Evolutionary conservation across 176 grass and related monocot genomes (phyloP).

Genomic region (Ananas comosus): DNA sequence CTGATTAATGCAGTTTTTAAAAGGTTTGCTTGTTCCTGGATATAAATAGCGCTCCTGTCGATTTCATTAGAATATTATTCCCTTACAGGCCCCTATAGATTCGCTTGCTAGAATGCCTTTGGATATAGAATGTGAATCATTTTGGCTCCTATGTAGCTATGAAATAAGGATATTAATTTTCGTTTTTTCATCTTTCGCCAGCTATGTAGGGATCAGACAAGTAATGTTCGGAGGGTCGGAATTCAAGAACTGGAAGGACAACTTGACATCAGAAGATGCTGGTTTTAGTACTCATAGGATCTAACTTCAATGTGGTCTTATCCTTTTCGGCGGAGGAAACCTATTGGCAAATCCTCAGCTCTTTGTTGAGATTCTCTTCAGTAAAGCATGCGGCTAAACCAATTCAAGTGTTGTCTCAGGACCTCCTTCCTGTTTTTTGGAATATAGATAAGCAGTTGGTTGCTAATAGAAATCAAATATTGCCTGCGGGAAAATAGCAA

Average conservation of each 20-base stretch:
- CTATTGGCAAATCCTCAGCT: neutral
- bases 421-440: neutral
- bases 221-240: slow-evolving; percentile 65
- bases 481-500: too few relatives aligned
- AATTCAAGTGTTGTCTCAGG: neutral
- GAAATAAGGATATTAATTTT: slow-evolving; percentile 22
- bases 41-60: neutral
- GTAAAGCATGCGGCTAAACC: neutral
- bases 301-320: slow-evolving; percentile 11
- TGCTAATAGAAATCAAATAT: too few relatives aligned
- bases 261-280: slow-evolving; percentile 61
- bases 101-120: too few relatives aligned
- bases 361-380: neutral
- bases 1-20: neutral
- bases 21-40: neutral
- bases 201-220: slow-evolving; percentile 87
- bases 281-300: slow-evolving; percentile 68
- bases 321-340: neutral
- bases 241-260: slow-evolving; percentile 71
- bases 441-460: too few relatives aligned
- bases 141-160: neutral
- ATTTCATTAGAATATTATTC: too few relatives aligned
- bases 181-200: slow-evolving; percentile 29
- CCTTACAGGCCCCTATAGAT: too few relatives aligned
- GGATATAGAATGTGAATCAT: too few relatives aligned